These are phyloP conservation scores for Calycina marina DNA, from an alignment of 2,329 filamentous ascomycete species.

Conservation along the genomic window DNA sequence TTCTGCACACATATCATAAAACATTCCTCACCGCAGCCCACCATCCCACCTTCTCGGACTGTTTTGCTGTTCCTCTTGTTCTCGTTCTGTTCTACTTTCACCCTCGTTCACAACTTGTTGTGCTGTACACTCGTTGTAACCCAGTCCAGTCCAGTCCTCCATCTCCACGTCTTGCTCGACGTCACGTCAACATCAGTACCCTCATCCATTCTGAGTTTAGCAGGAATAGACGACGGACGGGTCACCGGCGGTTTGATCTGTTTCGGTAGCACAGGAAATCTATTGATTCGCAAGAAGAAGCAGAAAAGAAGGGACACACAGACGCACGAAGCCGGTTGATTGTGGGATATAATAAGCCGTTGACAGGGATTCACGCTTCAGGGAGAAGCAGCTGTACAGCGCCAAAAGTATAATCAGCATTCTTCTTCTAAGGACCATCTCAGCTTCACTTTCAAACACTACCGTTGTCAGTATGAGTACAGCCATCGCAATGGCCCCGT, in stretches of 20 bases:
- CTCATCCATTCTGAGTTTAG: neutral
- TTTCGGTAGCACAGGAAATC: slow-evolving; percentile 16
- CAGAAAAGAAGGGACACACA: slow-evolving; percentile 11
- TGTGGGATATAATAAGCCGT: slow-evolving; percentile 5
- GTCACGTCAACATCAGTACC: too few relatives aligned
- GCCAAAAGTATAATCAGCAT: neutral
- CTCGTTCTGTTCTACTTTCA: too few relatives aligned
- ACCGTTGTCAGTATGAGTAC: slow-evolving; percentile 41
- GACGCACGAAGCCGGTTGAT: slow-evolving; percentile 11
- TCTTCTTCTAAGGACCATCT: slow-evolving; percentile 1
- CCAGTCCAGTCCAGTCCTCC: too few relatives aligned
- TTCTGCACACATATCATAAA: neutral
- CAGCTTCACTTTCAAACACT: slow-evolving; percentile 2
- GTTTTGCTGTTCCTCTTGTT: too few relatives aligned
- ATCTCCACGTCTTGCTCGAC: too few relatives aligned
- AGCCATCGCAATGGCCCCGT: slow-evolving; percentile 54
- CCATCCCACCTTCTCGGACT: too few relatives aligned
- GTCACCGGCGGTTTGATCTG: slow-evolving; percentile 16
- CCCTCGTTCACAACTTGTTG: too few relatives aligned
- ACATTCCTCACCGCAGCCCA: too few relatives aligned
- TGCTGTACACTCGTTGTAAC: too few relatives aligned
- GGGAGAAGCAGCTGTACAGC: slow-evolving; percentile 3
- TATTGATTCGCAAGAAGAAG: slow-evolving; percentile 15
- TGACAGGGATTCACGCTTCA: slow-evolving; percentile 5
- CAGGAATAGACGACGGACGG: slow-evolving; percentile 7